Evolutionary conservation across 495 filamentous ascomycete genomes (phyloP), one percentile per base, ranked within the genome.

Genomic region (Penicillium turbatum): DNA sequence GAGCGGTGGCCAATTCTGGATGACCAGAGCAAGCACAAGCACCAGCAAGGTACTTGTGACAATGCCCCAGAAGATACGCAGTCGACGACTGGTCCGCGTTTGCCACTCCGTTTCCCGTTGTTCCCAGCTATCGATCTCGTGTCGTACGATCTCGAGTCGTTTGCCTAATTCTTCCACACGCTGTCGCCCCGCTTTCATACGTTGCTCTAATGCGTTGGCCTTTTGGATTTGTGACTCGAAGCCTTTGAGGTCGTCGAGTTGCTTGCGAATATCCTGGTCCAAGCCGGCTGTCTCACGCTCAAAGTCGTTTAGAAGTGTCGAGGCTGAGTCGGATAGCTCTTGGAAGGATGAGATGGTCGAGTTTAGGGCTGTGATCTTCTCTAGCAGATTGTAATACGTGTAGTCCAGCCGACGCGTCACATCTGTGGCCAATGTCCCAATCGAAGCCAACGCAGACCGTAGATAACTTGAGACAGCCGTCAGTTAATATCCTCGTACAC

Each of bases 371-470:
- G 81, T 78, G 29, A 92, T 75, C 53, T 87, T 92, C 63, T 92
- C 86, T 13, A 93, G 76, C 5, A 97, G 77, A 4, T 86, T 84
- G 61, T 92, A 91, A 72, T 95, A 95, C 0, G 86, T 90, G 59
- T 87, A 86, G 62, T 95, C 89, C n/a, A 97, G 79, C 39, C 81
- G 81, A 55, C 82, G 80, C 16, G 85, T 93, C 3, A 83, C 82
- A 32, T 79, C 78, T 47, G 71, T 81, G 24, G 74, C 74, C 21
- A 70, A 64, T 0, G 69, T 70, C 12, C 72, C 71, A 37, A 75
- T 69, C 1, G 68, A 65, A 7, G 67, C 61, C 17, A 75, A 54
- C n/a, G 70, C 65, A 31, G 62, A 68, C 2, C 62, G 67, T 35
- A 78, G 59, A 59, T 65, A 72, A 38, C 72, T 76, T 44, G 41